These are phyloP conservation scores for Suillus paluster DNA, from an alignment of 768 basidiomycete genomes.

Conservation along the genomic window DNA sequence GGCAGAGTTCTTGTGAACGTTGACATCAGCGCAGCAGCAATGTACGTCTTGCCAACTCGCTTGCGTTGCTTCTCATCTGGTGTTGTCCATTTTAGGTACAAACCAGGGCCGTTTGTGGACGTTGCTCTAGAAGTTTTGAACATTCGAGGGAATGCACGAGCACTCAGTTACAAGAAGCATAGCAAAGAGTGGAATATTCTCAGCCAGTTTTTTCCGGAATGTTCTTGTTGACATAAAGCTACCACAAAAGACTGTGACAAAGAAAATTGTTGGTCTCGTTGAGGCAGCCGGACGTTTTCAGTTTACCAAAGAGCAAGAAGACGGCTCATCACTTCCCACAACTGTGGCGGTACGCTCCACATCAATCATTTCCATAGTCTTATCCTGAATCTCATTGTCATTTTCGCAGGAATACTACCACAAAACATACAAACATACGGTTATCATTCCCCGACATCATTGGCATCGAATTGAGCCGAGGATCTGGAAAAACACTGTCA, in stretches of 20 bases:
- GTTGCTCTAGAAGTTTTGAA: slow-evolving; percentile 39
- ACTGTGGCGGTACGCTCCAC: slow-evolving; percentile 34
- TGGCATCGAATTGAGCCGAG: slow-evolving; percentile 41
- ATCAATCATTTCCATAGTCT: not conserved
- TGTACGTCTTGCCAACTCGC: slow-evolving; percentile 37
- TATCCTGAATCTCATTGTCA: not conserved
- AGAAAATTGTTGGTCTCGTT: slow-evolving; percentile 45
- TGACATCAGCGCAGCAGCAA: slow-evolving; percentile 48
- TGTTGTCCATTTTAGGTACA: slow-evolving; percentile 26
- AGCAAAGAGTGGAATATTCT: slow-evolving; percentile 35
- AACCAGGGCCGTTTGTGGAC: slow-evolving; percentile 30
- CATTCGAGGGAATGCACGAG: slow-evolving; percentile 21
- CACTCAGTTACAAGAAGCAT: slow-evolving; percentile 30
- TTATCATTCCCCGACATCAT: slow-evolving; percentile 42
- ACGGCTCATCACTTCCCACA: slow-evolving; percentile 14
- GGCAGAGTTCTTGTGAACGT: slow-evolving; percentile 50
- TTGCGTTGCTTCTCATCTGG: not conserved
- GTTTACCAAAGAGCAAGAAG: slow-evolving; percentile 38
- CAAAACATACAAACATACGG: slow-evolving; percentile 37
- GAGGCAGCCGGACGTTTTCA: slow-evolving; percentile 40
- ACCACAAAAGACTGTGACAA: slow-evolving; percentile 23
- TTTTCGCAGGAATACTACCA: slow-evolving; percentile 46
- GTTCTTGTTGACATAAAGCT: slow-evolving; percentile 32
- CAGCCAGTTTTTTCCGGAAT: slow-evolving; percentile 43
- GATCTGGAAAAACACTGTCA: slow-evolving; percentile 33